Evolutionary conservation across 2,329 filamentous ascomycete genomes (phyloP), one percentile per base, ranked within the genome.

Genomic region (Eurotiales sp.): DNA sequence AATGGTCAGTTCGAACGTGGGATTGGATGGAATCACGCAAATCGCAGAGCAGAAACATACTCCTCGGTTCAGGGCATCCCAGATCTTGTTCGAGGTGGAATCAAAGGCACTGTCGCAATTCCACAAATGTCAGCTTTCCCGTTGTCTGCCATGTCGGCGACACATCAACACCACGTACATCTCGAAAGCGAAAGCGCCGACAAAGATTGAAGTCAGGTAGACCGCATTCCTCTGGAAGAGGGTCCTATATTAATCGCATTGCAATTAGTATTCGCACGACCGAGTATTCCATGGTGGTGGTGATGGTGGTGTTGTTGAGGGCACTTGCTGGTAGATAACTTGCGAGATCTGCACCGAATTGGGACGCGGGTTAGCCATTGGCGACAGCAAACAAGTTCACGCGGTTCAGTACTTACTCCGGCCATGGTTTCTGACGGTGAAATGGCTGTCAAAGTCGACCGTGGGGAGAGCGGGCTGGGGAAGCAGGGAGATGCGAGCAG

Each of bases 51-150:
- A 19, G 14, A 29, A 22, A 85, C 88, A 68, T 89, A 96, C 92
- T 66, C 93, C 93, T 66, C 81, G 82, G 84, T 99, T 99, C 71
- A 91, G 74, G 70, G 74, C 80, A 73, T 99, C 90, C 93, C 93
- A 99, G 71, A 96, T 67, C 71, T 79, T 86, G 76, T 95, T 87
- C 73, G 92, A 87, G 65, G 76, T 74, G 53, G 82, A 82, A 76
- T 97, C 90, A 74, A 89, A 97, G 64, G 80, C 82, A 72, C 93
- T 97, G n/a, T n/a, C n/a, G 66, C 66, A 40, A 22, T 27, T 36
- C 12, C 12, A 27, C 11, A 25, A 25, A 25, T 48, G 36, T 43
- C 23, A 51, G 51, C 39, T 50, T 46, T 47, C 19, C 25, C n/a
- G 11, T 14, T 23, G n/a, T n/a, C n/a, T n/a, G n/a, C n/a, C n/a